A percentile compares a stretch with the other conserved stretches of the same genome.
Evolutionary conservation across 495 filamentous ascomycete genomes (phyloP).

Genomic region (Evernia prunastri): DNA sequence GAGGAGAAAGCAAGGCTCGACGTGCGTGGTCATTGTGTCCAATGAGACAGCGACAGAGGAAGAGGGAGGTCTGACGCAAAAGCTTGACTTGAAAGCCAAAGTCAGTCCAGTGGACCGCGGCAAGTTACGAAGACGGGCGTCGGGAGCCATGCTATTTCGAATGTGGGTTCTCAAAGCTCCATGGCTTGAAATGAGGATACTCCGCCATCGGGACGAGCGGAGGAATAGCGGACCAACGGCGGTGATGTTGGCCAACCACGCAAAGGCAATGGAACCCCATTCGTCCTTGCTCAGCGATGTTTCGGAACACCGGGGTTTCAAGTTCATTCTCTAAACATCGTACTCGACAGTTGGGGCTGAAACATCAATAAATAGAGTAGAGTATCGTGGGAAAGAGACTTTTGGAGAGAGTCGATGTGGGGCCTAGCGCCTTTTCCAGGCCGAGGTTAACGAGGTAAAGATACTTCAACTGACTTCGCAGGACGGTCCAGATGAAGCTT

Average conservation of each 20-base stretch:
- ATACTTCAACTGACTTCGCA: not conserved
- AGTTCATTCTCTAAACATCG: not conserved
- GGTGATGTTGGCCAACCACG: not conserved
- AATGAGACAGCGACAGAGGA: conserved; percentile 3
- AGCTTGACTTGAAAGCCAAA: not conserved
- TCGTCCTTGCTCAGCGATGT: no score
- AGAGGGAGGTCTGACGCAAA: not conserved
- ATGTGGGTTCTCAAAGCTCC: conserved; percentile 9
- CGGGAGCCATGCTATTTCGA: conserved; percentile 6
- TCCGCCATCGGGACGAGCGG: conserved; percentile 19
- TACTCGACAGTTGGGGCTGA: no score
- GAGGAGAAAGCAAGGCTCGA: not conserved
- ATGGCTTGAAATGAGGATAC: conserved; percentile 9
- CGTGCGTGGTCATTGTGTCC: not conserved
- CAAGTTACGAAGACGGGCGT: conserved; percentile 8
- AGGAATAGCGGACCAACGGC: conserved; percentile 14
- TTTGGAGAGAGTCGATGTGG: conserved; percentile 7
- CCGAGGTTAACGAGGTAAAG: no score
- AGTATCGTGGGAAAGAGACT: no score
- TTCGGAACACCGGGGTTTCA: not conserved
- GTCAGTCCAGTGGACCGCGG: conserved; percentile 7
- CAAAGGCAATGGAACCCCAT: not conserved
- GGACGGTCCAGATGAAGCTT: not conserved
- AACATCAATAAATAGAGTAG: not conserved
- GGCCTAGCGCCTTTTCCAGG: conserved; percentile 14